Base-by-base conservation (phyloP, 2,329 filamentous ascomycete genomes). In the Fulvia fulva region DNA sequence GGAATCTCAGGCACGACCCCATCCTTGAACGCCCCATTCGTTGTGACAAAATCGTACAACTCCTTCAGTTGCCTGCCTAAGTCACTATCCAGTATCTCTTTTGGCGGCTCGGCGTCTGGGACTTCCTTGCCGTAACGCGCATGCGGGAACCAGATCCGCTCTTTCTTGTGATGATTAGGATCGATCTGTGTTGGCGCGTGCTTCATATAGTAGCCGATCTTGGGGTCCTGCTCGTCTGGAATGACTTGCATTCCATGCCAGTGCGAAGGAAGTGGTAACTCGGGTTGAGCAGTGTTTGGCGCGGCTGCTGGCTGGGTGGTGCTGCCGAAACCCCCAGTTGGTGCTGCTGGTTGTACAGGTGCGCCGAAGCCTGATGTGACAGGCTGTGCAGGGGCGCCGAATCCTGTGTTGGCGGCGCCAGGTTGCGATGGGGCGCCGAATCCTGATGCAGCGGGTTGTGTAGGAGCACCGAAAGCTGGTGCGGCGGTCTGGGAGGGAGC, bases 1-100 rank as follows among this genome's bases (percentile, higher is more conserved):
- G 92, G 90, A 47, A 91, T 76, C 65, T 88, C 81, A 0, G 92
- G 92, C 76, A 96, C 88, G 6, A 86, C 67, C 0, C 87, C 87
- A 34, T 85, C 84, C 44, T 82, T 80, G 72, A 96, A 96, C 30
- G 72, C 74, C 0, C 90, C 90, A 21, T 83, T 83, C 62, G 84
- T 78, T 47, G 81, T 77, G 70, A 91, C 86, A 46, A 81, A 78
- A 58, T 78, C 77, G 76, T 92, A 96, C 47, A 84, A 81, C 37
- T 78, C 79, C 68, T 83, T 83, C 41, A 85, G 57, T 16, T 69
- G 67, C 60, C 76, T 75, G 0, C 78, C 76, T 21, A 83, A 81
- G 57, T 80, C 81, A 1, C 85, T 80, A 21, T 83, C 80, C 62
- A 90, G 90, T 37, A 73, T 70, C 6, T 83, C 80, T 1, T 78